Conservation (phyloP, 176 grass and related monocot genomes). For the Rhynchospora breviuscula region DNA sequence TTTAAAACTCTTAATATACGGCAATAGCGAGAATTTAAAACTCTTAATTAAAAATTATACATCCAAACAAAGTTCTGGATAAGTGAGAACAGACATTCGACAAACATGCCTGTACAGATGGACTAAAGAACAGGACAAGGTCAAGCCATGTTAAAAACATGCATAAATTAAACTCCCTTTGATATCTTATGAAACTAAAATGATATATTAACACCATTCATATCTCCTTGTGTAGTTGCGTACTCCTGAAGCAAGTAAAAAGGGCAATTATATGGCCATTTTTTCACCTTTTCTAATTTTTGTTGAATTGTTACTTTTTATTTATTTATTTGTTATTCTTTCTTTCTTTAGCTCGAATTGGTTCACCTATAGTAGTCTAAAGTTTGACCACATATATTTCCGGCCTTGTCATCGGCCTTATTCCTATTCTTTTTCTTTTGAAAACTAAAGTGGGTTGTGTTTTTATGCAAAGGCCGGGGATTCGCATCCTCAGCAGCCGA, state of each 20-base stretch:
- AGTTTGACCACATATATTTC: too few species aligned
- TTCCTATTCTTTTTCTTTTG: too few species aligned
- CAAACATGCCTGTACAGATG: constrained; percentile 17
- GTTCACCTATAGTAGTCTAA: too few species aligned
- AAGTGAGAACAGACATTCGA: constrained; percentile 18
- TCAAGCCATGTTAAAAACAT: neutral
- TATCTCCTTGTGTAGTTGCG: neutral
- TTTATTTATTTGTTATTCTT: neutral
- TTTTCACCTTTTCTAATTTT: neutral
- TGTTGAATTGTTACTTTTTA: neutral
- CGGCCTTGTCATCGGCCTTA: too few species aligned
- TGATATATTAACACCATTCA: neutral
- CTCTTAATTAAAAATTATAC: neutral
- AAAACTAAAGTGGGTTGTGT: neutral
- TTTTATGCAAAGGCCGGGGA: neutral
- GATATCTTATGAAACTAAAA: neutral
- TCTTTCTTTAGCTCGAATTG: neutral
- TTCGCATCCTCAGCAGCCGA: too few species aligned
- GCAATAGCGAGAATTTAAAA: neutral
- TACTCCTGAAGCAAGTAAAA: neutral
- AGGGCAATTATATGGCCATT: neutral
- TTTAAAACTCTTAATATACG: neutral
- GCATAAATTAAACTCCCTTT: neutral
- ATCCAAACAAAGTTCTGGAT: constrained; percentile 14
- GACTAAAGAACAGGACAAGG: neutral